A percentile compares a stretch with the other conserved stretches of the same genome.
These are phyloP conservation scores for Diaporthe sp. DNA, from an alignment of 2,329 filamentous ascomycete genomes.

Conservation along the genomic window DNA sequence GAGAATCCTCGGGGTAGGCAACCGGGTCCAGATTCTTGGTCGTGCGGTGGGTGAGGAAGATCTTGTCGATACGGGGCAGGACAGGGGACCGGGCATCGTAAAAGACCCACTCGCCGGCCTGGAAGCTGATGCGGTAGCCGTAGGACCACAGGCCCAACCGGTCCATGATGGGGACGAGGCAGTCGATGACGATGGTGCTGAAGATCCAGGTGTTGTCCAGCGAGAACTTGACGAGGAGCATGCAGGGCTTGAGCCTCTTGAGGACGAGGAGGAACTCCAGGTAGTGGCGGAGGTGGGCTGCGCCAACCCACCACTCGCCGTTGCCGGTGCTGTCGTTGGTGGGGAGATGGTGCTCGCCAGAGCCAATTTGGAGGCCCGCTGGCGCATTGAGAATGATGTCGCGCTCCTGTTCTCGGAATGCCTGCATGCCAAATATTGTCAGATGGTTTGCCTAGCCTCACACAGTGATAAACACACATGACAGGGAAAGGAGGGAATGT, in stretches of 20 bases:
- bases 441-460: not conserved
- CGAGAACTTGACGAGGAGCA: not conserved
- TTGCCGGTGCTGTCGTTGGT: no score
- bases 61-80: not conserved
- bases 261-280: not conserved
- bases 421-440: not conserved
- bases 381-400: not conserved
- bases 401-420: not conserved
- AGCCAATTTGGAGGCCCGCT: not conserved
- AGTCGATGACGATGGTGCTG: not conserved
- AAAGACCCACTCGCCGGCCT: not conserved
- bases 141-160: not conserved
- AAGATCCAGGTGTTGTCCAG: not conserved
- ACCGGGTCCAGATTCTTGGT: no score
- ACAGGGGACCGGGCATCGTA: not conserved
- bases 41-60: not conserved
- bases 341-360: no score
- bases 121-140: not conserved
- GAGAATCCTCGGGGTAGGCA: no score
- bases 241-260: not conserved
- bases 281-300: not conserved
- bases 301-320: not conserved
- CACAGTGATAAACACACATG: no score
- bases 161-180: not conserved
- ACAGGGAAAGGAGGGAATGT: no score